Evolutionary conservation across 495 filamentous ascomycete genomes (phyloP), one percentile per base, ranked within the genome.

Genomic region (Aspergillus avenaceus): DNA sequence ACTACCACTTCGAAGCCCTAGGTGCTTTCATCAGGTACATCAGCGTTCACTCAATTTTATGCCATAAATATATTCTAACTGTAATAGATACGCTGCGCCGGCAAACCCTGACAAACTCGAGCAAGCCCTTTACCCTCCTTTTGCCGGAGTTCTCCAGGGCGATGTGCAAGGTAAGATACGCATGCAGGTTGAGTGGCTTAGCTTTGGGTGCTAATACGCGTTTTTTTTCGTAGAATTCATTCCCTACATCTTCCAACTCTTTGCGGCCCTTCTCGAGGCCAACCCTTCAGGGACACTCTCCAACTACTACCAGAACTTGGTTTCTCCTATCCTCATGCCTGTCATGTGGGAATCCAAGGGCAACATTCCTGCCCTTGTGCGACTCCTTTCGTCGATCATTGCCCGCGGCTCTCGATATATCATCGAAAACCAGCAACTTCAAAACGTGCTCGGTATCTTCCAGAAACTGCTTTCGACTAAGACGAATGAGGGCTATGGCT

Each of bases 161-260:
- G 89, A 92, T 60, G 84, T 96, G 40, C 80, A 87, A 62, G 86
- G 87, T 89, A 69, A 57, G 19, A 12, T 37, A 24, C 12, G 11
- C 3, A 9, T 0, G 21, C 49, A 22, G 4, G 9, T 23, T 16
- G 41, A 29, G n/a, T 14, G 6, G 2, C 34, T 19, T 38, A 16
- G 25, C 13, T 18, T 56, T 52, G 9, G 27, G 55, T 23, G 58
- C 45, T 41, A 12, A 62, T 41, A n/a, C 19, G 8, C 5, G 2
- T 42, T 8, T 38, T 21, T 13, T 25, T 19, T 28, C 0, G 21
- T 59, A 89, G 95, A 99, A 70, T 99, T 97, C 65, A 84, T 87
- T 55, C 95, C 93, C 9, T 99, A 96, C 57, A 84, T 97, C 34
- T 96, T 99, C 74, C 95, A 97, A 68, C 80, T 99, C 23, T 88